Percentiles rank a stretch among this genome's conserved stretches.
These are phyloP conservation scores for Periglandula ipomoeae DNA, from an alignment of 2,329 filamentous ascomycete genomes.

Conservation along the genomic window DNA sequence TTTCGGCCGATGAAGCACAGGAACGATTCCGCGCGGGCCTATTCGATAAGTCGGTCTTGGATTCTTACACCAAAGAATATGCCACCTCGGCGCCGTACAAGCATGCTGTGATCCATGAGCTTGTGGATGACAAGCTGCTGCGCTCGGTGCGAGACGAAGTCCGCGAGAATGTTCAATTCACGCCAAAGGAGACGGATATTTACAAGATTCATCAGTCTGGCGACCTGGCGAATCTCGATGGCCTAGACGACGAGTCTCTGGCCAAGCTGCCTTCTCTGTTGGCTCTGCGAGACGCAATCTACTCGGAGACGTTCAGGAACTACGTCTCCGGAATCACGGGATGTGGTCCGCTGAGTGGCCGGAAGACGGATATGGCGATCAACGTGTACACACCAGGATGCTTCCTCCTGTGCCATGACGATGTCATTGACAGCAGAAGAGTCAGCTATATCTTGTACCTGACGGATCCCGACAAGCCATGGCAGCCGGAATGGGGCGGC, in stretches of 20 bases:
- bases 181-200: slow-evolving; percentile 97
- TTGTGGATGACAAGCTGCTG: slow-evolving; percentile 74
- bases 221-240: slow-evolving; percentile 92
- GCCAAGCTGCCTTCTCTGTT: slow-evolving; percentile 83
- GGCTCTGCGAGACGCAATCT: slow-evolving; percentile 84
- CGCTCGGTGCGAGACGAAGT: slow-evolving; percentile 85
- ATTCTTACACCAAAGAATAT: slow-evolving; percentile 53
- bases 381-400: slow-evolving; percentile 97
- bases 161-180: slow-evolving; percentile 84
- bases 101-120: slow-evolving; percentile 76
- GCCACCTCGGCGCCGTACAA: slow-evolving; percentile 67
- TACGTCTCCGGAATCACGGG: slow-evolving; percentile 82
- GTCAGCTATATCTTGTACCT: slow-evolving; percentile 97
- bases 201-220: slow-evolving; percentile 99
- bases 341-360: slow-evolving; percentile 78
- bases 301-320: slow-evolving; percentile 80
- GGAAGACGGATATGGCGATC: slow-evolving; percentile 98
- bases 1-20: slow-evolving; percentile 40
- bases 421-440: slow-evolving; percentile 93
- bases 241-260: slow-evolving; percentile 77
- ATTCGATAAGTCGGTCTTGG: slow-evolving; percentile 50
- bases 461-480: slow-evolving; percentile 81
- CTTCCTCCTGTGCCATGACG: slow-evolving; percentile 92
- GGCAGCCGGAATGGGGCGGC: slow-evolving; percentile 88
- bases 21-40: slow-evolving; percentile 56